A percentile compares a stretch with the other conserved stretches of the same genome.
phyloP scores from a whole-genome alignment of 1,284 basidiomycete species.

The Sanguinoderma infundibulare region DNA sequence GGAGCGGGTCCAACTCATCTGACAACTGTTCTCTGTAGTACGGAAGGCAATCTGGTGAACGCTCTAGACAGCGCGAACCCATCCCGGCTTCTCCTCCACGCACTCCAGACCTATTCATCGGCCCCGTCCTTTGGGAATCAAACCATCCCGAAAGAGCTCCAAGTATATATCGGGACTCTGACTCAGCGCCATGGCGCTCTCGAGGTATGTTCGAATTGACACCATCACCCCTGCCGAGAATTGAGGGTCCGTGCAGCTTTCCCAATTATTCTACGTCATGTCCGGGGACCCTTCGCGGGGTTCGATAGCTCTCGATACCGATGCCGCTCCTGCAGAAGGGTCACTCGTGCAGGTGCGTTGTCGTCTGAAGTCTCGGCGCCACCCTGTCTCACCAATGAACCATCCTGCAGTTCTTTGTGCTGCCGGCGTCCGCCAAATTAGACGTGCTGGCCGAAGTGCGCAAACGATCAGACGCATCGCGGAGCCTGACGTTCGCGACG shows the following conservation, averaged over 20 bases:
- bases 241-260: conserved; percentile 35
- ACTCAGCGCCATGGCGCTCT: conserved; percentile 21
- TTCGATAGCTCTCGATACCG: conserved; percentile 70
- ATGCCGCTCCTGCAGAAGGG: conserved; percentile 60
- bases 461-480: not conserved
- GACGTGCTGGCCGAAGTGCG: conserved; percentile 10
- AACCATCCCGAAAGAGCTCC: conserved; percentile 16
- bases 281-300: conserved; percentile 85
- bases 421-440: conserved; percentile 5
- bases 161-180: conserved; percentile 55
- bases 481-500: conserved; percentile 21
- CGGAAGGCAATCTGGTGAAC: conserved; percentile 82
- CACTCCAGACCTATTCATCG: conserved; percentile 46
- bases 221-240: accelerated
- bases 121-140: not conserved
- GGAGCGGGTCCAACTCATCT: not conserved
- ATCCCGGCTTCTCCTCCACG: conserved; percentile 66
- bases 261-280: conserved; percentile 61
- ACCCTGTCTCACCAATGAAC: conserved; percentile 14
- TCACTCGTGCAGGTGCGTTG: conserved; percentile 62
- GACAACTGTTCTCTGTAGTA: conserved; percentile 41
- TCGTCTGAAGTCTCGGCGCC: conserved; percentile 6
- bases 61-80: conserved; percentile 70
- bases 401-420: conserved; percentile 13
- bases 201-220: conserved; percentile 29